Evolutionary conservation across 257 asterid species (phyloP), one percentile per base, ranked within the genome.

Genomic region (Linderniella brevidens): DNA sequence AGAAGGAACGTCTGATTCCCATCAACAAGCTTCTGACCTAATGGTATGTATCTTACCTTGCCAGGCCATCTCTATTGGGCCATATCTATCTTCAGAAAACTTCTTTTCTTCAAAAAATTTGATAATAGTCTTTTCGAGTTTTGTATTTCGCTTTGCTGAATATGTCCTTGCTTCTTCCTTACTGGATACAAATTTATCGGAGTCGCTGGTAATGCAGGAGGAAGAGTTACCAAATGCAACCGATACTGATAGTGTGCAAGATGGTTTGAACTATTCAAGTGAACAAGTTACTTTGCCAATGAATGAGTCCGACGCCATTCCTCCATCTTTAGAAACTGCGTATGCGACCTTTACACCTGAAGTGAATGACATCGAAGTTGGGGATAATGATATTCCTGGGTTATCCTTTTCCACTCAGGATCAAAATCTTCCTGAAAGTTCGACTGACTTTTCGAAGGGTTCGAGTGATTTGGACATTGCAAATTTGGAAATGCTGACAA

Each of bases 361-460:
- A 52, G 61, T 53, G 41, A 61, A 56, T 57, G 84, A 62, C 45
- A 59, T 50, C 45, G 77, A 61, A 59, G 71, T 38, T 42, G 52
- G 60, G 55, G 70, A 54, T 56, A 64, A 68, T 68, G 92, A 68
- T 58, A 90, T 90, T 46, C 98, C 98, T 41, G 94, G 96, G 50
- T 75, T 88, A 48, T 80, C 73, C 64, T 63, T 70, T 50, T 58
- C 77, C 49, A 48, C 64, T 54, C 67, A 48, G 58, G 75, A 54
- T 60, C 79, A 65, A 9, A 66, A 50, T 55, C 40, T 66, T 55
- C 64, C 65, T 64, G 79, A 64, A 64, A 37, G 39, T 38, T 39
- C 59, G 46, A 54, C 62, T 65, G 58, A 53, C 48, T 57, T 53
- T 25, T 58, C 82, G 9, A 54, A 56, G 61, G 80, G 50, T 55